Base-by-base conservation (phyloP, 2,329 filamentous ascomycete species). In the Neocatenulostroma microsporum region DNA sequence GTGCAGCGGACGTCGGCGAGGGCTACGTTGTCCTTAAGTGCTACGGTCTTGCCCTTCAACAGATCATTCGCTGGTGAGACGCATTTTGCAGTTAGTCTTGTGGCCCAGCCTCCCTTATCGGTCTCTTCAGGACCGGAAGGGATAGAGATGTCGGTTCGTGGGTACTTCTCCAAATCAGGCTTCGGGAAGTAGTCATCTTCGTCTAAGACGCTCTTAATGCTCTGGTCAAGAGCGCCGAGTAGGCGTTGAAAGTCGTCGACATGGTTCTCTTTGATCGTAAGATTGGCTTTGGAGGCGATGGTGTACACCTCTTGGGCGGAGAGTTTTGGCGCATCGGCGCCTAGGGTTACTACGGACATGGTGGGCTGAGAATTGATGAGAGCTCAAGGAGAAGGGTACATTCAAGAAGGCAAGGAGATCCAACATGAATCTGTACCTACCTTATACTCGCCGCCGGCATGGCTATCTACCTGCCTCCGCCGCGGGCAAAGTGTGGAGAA, bases 11-110 rank as follows among this genome's bases (percentile, higher is more conserved):
- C 56, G 7, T 59, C 62, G 0, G 62, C 62, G 2, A 72, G 53
- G 4, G 62, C 60, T 14, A 71, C 62, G 39, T 69, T 70, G 48
- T 70, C 69, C 46, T 71, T 71, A 20, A 71, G 47, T 4, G 57
- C 63, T 2, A 70, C 33, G 3, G 50, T 60, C 28, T 37, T 44
- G 32, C 40, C 40, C 15, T 41, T 25, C 4, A 50, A 35, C 2
- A 48, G 34, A 6, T 28, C 4, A n/a, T 11, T 31, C 10, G 36
- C 43, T 0, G 47, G 47, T 3, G 28, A 21, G 8, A 30, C 38
- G 15, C 28, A 35, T 29, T 43, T 40, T 26, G 37, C 43, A 4
- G 26, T 38, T 36, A 36, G 39, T 34, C 36, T 39, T 21, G 40
- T 43, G 2, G 42, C 48, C 47, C 47, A 50, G 30, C 44, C 45